Conservation (phyloP, 176 grass and related monocot genomes). For the Tillandsia fasciculata region DNA sequence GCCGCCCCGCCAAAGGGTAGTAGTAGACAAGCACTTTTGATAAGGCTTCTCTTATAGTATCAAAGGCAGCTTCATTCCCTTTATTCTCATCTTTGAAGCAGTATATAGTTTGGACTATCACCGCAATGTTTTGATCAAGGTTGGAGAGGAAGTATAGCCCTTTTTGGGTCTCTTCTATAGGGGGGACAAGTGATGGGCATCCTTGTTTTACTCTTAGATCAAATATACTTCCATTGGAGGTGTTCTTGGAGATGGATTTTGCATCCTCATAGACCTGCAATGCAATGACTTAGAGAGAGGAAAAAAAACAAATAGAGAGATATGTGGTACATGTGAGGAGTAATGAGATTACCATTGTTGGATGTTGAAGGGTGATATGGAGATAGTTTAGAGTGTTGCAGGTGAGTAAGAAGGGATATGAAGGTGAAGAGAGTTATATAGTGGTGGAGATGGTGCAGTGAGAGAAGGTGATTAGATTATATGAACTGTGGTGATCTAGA, state of each 20-base stretch:
- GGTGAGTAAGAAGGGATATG: constrained; percentile 11
- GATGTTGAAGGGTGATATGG: neutral
- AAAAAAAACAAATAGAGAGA: neutral
- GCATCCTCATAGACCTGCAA: constrained; percentile 11
- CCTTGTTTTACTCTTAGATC: constrained; percentile 31
- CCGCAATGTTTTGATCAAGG: constrained; percentile 74
- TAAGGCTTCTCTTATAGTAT: constrained; percentile 40
- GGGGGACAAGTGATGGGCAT: constrained; percentile 35
- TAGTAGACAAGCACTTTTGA: constrained; percentile 47
- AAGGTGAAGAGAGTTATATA: neutral
- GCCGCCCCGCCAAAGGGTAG: constrained; percentile 51
- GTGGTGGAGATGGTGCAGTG: neutral
- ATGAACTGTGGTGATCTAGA: constrained; percentile 9
- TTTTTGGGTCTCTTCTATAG: constrained; percentile 18
- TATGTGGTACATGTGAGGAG: neutral
- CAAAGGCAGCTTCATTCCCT: constrained; percentile 9
- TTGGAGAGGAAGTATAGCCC: constrained; percentile 62
- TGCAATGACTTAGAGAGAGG: neutral
- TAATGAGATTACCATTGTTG: neutral
- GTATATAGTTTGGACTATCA: constrained; percentile 66
- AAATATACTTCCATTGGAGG: neutral
- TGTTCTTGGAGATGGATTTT: constrained; percentile 16
- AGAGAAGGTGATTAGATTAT: neutral
- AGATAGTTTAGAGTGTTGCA: neutral
- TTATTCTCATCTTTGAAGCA: constrained; percentile 34